Base-by-base conservation (phyloP, 1,139 yeast species). In the Kurtzmaniella natalensis region DNA sequence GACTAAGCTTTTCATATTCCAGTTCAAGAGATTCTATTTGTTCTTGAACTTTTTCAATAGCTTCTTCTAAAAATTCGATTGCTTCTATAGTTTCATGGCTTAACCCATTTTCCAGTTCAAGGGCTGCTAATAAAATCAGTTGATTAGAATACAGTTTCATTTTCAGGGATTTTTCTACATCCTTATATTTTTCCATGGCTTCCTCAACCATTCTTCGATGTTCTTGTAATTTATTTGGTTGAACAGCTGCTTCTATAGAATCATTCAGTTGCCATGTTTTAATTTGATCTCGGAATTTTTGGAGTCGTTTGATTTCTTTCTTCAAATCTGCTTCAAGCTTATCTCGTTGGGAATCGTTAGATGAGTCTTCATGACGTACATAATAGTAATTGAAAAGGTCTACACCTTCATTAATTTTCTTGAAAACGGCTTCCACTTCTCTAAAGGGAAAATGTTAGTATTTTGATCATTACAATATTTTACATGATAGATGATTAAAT, bases 401-500 rank as follows among this genome's bases (percentile, higher is more conserved):
- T 32, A 92, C 72, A n/a, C 97, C 97, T 65, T 92, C 97, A 44
- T 80, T 80, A 42, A 92, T 95, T 59, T 92, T 87, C 58, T 92
- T 92, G 72, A 88, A 82, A 53, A 89, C 88, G 53, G 92, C 86
- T 64, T 94, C 99, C 59, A 92, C 88, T 64, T 94, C 99, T 44
- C 65, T 59, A 34, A 16, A n/a, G n/a, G 29, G 19, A 19, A 17
- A 5, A 20, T 19, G 40, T 37, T 37, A 37, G 39, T 37, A 34
- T 22, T n/a, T n/a, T n/a, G n/a, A n/a, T n/a, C n/a, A n/a, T n/a
- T n/a, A n/a, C n/a, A n/a, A n/a, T n/a, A n/a, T n/a, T n/a, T n/a
- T n/a, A n/a, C n/a, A n/a, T n/a, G n/a, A n/a, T n/a, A n/a, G n/a
- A n/a, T n/a, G n/a, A n/a, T n/a, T n/a, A n/a, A n/a, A n/a, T n/a